Percentiles rank a stretch among this genome's conserved stretches.
phyloP scores from a whole-genome alignment of 805 yeast species.

The Allodekkera sacchari region DNA sequence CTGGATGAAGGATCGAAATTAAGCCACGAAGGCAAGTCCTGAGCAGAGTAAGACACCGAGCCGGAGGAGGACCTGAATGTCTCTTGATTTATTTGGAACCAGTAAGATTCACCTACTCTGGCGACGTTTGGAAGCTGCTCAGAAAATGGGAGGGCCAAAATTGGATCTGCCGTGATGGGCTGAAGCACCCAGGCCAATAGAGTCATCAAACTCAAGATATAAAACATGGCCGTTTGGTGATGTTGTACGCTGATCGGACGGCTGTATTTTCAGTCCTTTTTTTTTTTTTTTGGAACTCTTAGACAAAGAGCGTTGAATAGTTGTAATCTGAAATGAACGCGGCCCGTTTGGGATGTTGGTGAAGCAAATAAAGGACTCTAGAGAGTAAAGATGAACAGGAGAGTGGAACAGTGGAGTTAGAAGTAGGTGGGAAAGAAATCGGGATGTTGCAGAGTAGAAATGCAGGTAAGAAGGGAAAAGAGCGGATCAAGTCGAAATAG shows the following conservation, averaged over 20 bases:
- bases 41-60: conserved; percentile 45
- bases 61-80: conserved; percentile 50
- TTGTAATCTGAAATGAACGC: too few species aligned
- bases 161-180: conserved; percentile 34
- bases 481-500: too few species aligned
- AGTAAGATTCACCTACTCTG: conserved; percentile 50
- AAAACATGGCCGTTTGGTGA: too few species aligned
- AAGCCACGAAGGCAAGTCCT: conserved; percentile 71
- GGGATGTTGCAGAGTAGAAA: too few species aligned
- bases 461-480: too few species aligned
- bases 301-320: too few species aligned
- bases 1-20: conserved; percentile 54
- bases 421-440: too few species aligned
- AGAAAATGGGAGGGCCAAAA: conserved; percentile 66
- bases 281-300: not conserved
- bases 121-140: conserved; percentile 88
- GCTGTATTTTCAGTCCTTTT: not conserved
- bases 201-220: not conserved
- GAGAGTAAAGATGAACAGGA: too few species aligned
- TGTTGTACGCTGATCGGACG: too few species aligned
- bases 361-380: too few species aligned
- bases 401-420: too few species aligned
- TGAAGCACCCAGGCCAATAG: conserved; percentile 1
- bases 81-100: conserved; percentile 58
- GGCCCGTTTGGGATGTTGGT: too few species aligned